These are phyloP conservation scores for Exsudoporus frostii DNA, from an alignment of 768 basidiomycete genomes.

Conservation along the genomic window DNA sequence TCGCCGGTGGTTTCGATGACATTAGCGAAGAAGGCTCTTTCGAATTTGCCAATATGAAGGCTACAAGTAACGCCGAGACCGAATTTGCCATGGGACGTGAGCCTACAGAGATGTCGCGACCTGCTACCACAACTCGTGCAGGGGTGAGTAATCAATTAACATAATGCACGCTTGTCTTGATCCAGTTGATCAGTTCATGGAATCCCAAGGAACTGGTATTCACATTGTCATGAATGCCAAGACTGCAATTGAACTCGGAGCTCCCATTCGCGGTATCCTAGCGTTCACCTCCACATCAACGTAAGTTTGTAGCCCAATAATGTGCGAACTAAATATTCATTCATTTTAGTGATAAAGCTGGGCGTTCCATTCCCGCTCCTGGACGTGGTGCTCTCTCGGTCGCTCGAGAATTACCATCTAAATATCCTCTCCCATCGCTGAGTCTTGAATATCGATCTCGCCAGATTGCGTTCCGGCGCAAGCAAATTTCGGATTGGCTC, in stretches of 20 bases:
- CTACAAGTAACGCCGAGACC: conserved; percentile 93
- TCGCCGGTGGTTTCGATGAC: conserved; percentile 98
- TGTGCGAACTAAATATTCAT: conserved; percentile 2
- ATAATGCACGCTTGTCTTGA: not conserved
- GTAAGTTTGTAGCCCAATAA: conserved; percentile 43
- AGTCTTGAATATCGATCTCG: conserved; percentile 86
- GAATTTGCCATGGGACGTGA: conserved; percentile 99
- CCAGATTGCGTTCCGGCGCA: conserved; percentile 93
- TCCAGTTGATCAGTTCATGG: conserved; percentile 72
- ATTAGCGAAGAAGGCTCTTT: conserved; percentile 97
- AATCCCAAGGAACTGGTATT: conserved; percentile 93
- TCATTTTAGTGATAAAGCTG: conserved; percentile 84
- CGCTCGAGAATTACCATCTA: conserved; percentile 79
- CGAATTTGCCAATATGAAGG: conserved; percentile 99
- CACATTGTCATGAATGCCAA: conserved; percentile 97
- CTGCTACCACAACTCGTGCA: conserved; percentile 91
- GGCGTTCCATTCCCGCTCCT: conserved; percentile 95
- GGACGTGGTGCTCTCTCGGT: conserved; percentile 89
- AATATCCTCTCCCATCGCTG: conserved; percentile 76
- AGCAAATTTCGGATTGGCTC: conserved; percentile 94
- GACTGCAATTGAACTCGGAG: conserved; percentile 92
- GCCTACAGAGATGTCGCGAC: conserved; percentile 98
- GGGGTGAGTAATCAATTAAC: conserved; percentile 54
- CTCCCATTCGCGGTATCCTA: conserved; percentile 89
- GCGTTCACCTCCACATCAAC: conserved; percentile 96